Evolutionary conservation across 2,329 filamentous ascomycete species (phyloP).

Genomic region (Fusarium musae): DNA sequence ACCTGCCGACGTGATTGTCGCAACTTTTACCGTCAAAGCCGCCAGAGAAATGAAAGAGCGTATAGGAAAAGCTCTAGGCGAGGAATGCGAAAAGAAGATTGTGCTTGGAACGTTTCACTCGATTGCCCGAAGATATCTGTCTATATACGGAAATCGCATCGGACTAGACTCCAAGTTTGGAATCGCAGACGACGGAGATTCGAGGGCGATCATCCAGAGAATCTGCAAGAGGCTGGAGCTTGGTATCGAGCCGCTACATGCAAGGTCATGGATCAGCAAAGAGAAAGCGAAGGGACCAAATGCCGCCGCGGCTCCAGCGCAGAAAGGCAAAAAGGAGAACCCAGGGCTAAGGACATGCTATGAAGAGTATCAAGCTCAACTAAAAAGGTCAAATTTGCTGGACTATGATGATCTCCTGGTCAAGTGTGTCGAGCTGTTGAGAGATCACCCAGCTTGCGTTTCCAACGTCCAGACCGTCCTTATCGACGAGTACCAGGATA

Average conservation of each 20-base stretch:
- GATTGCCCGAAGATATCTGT: conserved; percentile 85
- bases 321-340: conserved; percentile 53
- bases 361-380: conserved; percentile 79
- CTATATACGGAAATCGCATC: conserved; percentile 85
- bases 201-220: conserved; percentile 79
- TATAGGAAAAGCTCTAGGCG: conserved; percentile 83
- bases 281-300: conserved; percentile 68
- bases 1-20: conserved; percentile 91
- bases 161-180: conserved; percentile 85
- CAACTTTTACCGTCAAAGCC: conserved; percentile 97
- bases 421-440: conserved; percentile 82
- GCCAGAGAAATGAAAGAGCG: conserved; percentile 92
- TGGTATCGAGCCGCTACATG: conserved; percentile 74
- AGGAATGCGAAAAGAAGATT: conserved; percentile 78
- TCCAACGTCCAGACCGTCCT: conserved; percentile 90
- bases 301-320: conserved; percentile 55
- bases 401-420: conserved; percentile 96
- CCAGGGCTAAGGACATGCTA: conserved; percentile 76
- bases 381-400: conserved; percentile 81
- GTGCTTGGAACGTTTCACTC: conserved; percentile 96
- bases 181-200: conserved; percentile 89
- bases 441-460: conserved; percentile 79
- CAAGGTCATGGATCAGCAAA: conserved; percentile 81
- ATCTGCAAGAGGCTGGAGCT: conserved; percentile 81
- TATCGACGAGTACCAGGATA: conserved; percentile 98